Percentiles rank a stretch among this genome's conserved stretches.
These are phyloP conservation scores for Maudiozyma serrabonitensis DNA, from an alignment of 805 yeast species.

Conservation along the genomic window DNA sequence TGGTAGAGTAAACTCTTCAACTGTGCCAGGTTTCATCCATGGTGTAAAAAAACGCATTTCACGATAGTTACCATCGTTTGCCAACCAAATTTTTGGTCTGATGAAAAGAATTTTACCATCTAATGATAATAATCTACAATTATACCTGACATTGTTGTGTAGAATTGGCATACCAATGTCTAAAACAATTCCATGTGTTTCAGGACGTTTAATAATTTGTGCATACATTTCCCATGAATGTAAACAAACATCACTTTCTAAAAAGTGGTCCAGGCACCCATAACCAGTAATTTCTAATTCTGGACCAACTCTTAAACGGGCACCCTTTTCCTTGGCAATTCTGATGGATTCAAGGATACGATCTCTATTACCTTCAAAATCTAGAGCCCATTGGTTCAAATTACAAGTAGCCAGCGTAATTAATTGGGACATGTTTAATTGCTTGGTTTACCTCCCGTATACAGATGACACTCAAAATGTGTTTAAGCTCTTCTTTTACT, in stretches of 20 bases:
- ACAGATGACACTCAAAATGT: too few relatives aligned
- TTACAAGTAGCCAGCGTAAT: slow-evolving; percentile 90
- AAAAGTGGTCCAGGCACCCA: slow-evolving; percentile 88
- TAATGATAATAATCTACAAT: slow-evolving; percentile 77
- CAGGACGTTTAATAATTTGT: slow-evolving; percentile 57
- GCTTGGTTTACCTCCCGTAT: not conserved
- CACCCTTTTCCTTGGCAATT: slow-evolving; percentile 66
- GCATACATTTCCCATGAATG: slow-evolving; percentile 95
- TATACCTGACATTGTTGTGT: slow-evolving; percentile 81
- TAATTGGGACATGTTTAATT: slow-evolving; percentile 62
- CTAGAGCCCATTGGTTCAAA: slow-evolving; percentile 97
- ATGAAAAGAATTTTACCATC: slow-evolving; percentile 74
- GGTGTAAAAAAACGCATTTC: slow-evolving; percentile 97
- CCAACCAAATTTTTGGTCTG: slow-evolving; percentile 86
- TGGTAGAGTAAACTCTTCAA: slow-evolving; percentile 69
- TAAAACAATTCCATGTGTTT: slow-evolving; percentile 64
- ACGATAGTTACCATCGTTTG: slow-evolving; percentile 95
- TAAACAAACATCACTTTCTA: slow-evolving; percentile 77
- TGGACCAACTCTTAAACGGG: slow-evolving; percentile 88
- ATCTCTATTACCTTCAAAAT: slow-evolving; percentile 93
- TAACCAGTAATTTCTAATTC: slow-evolving; percentile 93
- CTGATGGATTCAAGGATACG: slow-evolving; percentile 74
- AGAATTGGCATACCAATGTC: slow-evolving; percentile 94
- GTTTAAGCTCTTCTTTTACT: too few relatives aligned
- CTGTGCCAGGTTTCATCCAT: slow-evolving; percentile 72